phyloP scores from a whole-genome alignment of 2,329 filamentous ascomycete genomes.

The Diaporthe ampelina region DNA sequence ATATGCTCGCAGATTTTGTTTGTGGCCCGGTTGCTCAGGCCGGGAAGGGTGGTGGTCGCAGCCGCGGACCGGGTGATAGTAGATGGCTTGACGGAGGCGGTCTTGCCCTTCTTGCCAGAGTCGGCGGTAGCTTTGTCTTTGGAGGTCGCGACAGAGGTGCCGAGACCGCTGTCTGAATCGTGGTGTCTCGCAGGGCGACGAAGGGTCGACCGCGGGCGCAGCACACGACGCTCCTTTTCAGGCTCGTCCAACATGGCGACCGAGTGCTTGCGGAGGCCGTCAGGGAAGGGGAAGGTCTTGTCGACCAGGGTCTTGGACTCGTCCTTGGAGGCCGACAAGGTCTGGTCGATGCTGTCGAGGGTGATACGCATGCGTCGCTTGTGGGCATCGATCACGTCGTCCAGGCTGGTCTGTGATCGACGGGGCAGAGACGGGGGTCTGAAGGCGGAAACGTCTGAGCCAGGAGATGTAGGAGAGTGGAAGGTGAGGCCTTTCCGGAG shows the following conservation, averaged over 20 bases:
- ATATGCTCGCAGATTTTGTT: constrained; percentile 86
- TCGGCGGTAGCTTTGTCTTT: constrained; percentile 63
- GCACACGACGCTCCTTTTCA: constrained; percentile 61
- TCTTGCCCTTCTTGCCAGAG: constrained; percentile 59
- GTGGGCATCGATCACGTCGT: constrained; percentile 79
- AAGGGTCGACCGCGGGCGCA: constrained; percentile 63
- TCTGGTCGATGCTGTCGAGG: constrained; percentile 75
- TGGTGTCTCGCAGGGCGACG: constrained; percentile 74
- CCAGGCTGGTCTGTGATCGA: constrained; percentile 78
- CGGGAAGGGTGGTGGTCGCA: constrained; percentile 64
- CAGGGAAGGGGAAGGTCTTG: constrained; percentile 71
- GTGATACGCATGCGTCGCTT: constrained; percentile 77
- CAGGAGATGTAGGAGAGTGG: constrained; percentile 63
- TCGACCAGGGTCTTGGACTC: constrained; percentile 59
- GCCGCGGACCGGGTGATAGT: constrained; percentile 74
- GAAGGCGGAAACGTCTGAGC: constrained; percentile 54
- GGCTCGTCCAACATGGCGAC: constrained; percentile 62
- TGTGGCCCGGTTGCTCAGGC: constrained; percentile 77
- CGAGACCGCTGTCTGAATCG: constrained; percentile 89
- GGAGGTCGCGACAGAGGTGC: constrained; percentile 80
- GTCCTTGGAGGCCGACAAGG: constrained; percentile 62
- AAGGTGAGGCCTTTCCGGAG: constrained; percentile 81
- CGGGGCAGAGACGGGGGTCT: constrained; percentile 68
- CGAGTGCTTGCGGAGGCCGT: constrained; percentile 70
- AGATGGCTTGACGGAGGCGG: constrained; percentile 56